These are phyloP conservation scores for Verticillium alfalfae DNA, from an alignment of 2,329 filamentous ascomycete genomes.

Conservation along the genomic window DNA sequence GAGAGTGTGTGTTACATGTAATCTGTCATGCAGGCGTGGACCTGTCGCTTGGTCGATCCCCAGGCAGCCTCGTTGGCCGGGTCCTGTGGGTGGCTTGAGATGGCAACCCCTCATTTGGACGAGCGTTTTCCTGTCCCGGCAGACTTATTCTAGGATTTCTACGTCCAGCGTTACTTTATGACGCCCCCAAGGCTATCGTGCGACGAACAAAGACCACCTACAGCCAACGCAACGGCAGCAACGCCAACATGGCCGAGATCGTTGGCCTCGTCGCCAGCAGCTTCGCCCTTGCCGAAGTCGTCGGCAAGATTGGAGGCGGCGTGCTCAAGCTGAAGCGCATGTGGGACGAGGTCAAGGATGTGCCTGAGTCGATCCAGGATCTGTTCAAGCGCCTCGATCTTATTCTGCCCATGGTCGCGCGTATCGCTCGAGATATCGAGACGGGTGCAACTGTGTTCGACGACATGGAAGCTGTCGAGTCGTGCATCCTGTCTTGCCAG, in stretches of 20 bases:
- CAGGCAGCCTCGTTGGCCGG: too few species aligned
- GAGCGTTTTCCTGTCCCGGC: too few species aligned
- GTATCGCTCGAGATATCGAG: background rate
- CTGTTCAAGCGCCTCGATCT: constrained; percentile 4
- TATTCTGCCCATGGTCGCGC: background rate
- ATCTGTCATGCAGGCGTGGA: too few species aligned
- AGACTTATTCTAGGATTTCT: too few species aligned
- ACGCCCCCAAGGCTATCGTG: background rate
- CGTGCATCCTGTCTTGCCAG: background rate
- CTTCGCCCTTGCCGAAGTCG: constrained; percentile 5
- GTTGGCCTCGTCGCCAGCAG: constrained; percentile 6
- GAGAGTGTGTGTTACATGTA: too few species aligned
- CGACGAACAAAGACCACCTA: too few species aligned
- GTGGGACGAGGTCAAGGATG: constrained; percentile 6
- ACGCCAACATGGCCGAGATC: constrained; percentile 4
- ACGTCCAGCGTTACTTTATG: background rate
- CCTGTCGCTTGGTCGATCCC: too few species aligned
- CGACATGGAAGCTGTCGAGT: background rate
- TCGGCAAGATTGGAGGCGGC: constrained; percentile 1
- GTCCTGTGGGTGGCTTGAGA: background rate
- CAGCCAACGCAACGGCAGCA: background rate
- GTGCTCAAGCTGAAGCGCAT: constrained; percentile 4
- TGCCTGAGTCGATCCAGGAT: background rate
- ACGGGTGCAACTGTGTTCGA: background rate
- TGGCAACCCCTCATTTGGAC: background rate